Evolutionary conservation across 345 rosid genomes (phyloP), one percentile per base, ranked within the genome.

Genomic region (Camelina laxa): DNA sequence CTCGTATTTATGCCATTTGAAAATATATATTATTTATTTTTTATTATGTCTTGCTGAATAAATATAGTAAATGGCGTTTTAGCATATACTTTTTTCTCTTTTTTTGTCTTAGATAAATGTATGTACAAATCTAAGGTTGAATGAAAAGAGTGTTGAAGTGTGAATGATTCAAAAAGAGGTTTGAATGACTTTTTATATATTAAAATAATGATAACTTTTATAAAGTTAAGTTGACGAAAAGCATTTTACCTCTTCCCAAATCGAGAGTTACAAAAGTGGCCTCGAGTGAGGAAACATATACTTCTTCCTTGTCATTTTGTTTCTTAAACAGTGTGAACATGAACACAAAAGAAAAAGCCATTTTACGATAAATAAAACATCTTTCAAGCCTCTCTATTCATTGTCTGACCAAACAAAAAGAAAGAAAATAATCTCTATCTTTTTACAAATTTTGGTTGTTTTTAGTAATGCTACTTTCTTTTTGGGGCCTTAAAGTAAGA

Each of bases 171-270:
- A 27, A 41, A 55, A 68, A 44, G 73, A 54, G 70, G n/a, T 83
- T 84, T 84, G 88, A 85, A 77, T 81, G 39, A 55, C 82, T 67
- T 69, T 19, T 54, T 61, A 0, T 20, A 1, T 53, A 50, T 17
- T 12, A 5, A 69, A 64, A 50, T n/a, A 38, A 41, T 31, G 31
- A 68, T 41, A 56, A 19, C 41, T 74, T 75, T 66, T 69, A 68
- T 60, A 67, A 77, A 72, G 75, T 72, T 69, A 65, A 76, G 84
- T 83, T 87, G 91, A 88, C 85, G 66, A 75, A 70, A 72, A 33
- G 60, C 70, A 69, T 76, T 44, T 69, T 76, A 76, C 70, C 48
- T 61, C 51, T 27, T 27, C 42, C 33, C 12, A 49, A 75, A 61
- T 31, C 41, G 59, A 60, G 68, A 67, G 67, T 60, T 78, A 60